Evolutionary conservation across 495 filamentous ascomycete genomes (phyloP), one percentile per base, ranked within the genome.

Genomic region (Penicillium roqueforti): DNA sequence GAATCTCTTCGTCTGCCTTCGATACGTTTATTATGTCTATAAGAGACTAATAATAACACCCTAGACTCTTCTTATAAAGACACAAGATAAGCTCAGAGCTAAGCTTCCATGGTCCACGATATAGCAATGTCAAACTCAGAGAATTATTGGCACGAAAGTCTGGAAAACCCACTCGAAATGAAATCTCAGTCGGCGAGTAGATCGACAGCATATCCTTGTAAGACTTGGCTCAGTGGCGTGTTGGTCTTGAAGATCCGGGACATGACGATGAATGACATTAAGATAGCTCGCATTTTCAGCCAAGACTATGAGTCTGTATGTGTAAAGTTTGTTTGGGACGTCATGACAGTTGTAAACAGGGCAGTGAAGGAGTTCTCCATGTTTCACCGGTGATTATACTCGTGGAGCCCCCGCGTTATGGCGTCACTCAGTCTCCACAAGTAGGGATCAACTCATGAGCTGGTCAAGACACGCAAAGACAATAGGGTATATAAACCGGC

Each of bases 251-350:
- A 22, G 29, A 49, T 54, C 60, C 43, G 40, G 53, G 47, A 47
- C 45, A 62, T 57, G 59, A 63, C 56, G 54, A 53, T 36, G 16
- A 40, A 63, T 56, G 57, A 60, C 62, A 60, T 49, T 42, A n/a
- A n/a, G 28, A 40, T 19, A 47, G 55, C n/a, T 49, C 34, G 44
- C 26, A 32, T 45, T 37, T 32, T 11, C 16, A 19, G 37, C 47
- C 41, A 49, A 32, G 50, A 46, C 29, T 36, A 7, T 9, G 14
- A 25, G 19, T 50, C 34, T 23, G 29, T 34, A 41, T 51, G 37
- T 3, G 18, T 28, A 39, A 47, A 9, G n/a, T 34, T 10, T 54
- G 44, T 44, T 39, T 45, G 19, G 48, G 19, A 67, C 65, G 62
- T 67, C 65, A 67, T 67, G 56, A 53, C 32, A 43, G 7, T 18